These are phyloP conservation scores for Alternaria incomplexa DNA, from an alignment of 2,329 filamentous ascomycete species.

Conservation along the genomic window DNA sequence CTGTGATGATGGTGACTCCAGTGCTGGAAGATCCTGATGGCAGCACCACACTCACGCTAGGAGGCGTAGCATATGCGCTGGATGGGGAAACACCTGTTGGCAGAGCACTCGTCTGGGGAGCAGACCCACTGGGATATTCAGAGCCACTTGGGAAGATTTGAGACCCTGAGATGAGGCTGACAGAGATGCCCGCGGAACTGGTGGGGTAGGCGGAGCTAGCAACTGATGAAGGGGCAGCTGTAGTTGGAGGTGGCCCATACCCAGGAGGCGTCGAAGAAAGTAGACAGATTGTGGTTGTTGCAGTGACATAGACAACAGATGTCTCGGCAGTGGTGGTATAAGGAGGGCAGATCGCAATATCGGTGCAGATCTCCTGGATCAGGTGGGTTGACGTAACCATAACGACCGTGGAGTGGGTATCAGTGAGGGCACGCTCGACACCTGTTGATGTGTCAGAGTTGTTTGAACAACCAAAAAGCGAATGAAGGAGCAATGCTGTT, in stretches of 20 bases:
- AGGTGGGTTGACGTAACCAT: slow-evolving; percentile 49
- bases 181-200: not conserved
- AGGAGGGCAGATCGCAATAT: slow-evolving; percentile 45
- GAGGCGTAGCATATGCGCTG: not conserved
- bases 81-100: slow-evolving; percentile 3
- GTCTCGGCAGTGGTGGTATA: slow-evolving; percentile 47
- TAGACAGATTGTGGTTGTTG: slow-evolving; percentile 53
- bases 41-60: not conserved
- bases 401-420: slow-evolving; percentile 46
- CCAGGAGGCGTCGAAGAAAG: slow-evolving; percentile 23
- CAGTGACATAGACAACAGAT: slow-evolving; percentile 42
- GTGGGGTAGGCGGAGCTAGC: slow-evolving; percentile 12
- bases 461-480: not conserved
- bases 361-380: slow-evolving; percentile 49
- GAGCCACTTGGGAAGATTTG: not conserved
- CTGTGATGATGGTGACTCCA: not conserved
- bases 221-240: slow-evolving; percentile 6
- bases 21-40: slow-evolving; percentile 1
- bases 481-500: not conserved
- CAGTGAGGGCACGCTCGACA: slow-evolving; percentile 20
- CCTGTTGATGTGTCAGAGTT: slow-evolving; percentile 17
- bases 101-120: slow-evolving; percentile 12
- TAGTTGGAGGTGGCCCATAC: slow-evolving; percentile 10
- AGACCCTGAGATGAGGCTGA: slow-evolving; percentile 14
- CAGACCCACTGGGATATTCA: slow-evolving; percentile 4